Evolutionary conservation across 2,329 filamentous ascomycete genomes (phyloP).

Genomic region (Ophiocordyceps camponoti-leonardi): DNA sequence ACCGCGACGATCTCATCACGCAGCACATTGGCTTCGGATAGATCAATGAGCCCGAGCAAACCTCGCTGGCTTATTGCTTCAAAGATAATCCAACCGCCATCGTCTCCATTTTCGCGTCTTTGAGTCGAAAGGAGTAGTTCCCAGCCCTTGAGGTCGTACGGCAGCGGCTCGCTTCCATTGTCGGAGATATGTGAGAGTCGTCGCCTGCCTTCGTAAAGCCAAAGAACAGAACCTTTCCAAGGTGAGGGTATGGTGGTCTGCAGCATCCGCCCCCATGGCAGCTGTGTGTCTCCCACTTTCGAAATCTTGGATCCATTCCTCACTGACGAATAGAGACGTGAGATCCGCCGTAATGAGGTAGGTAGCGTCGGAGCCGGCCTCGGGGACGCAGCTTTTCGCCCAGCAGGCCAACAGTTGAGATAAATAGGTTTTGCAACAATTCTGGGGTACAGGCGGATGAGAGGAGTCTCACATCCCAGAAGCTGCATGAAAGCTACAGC

Average conservation of each 20-base stretch:
- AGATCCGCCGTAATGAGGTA: background rate
- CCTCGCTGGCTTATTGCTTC: conserved; percentile 6
- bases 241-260: background rate
- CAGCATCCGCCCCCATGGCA: background rate
- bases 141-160: conserved; percentile 6
- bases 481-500: conserved; percentile 1
- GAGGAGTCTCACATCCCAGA: conserved; percentile 14
- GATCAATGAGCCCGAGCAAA: conserved; percentile 6
- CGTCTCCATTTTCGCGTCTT: conserved; percentile 6
- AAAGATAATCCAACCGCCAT: conserved; percentile 13
- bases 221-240: background rate
- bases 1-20: conserved; percentile 14
- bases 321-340: background rate
- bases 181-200: conserved; percentile 1
- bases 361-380: background rate
- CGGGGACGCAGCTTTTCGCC: background rate
- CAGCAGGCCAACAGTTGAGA: background rate
- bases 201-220: background rate
- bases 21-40: conserved; percentile 8
- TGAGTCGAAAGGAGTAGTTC: conserved; percentile 6
- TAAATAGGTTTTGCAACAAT: conserved; percentile 1
- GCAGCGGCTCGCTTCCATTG: background rate
- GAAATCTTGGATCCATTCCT: background rate
- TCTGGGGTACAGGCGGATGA: conserved; percentile 6
- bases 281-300: background rate